These are phyloP conservation scores for Chalciporus sp. DNA, from an alignment of 1,284 basidiomycete species.

Conservation along the genomic window DNA sequence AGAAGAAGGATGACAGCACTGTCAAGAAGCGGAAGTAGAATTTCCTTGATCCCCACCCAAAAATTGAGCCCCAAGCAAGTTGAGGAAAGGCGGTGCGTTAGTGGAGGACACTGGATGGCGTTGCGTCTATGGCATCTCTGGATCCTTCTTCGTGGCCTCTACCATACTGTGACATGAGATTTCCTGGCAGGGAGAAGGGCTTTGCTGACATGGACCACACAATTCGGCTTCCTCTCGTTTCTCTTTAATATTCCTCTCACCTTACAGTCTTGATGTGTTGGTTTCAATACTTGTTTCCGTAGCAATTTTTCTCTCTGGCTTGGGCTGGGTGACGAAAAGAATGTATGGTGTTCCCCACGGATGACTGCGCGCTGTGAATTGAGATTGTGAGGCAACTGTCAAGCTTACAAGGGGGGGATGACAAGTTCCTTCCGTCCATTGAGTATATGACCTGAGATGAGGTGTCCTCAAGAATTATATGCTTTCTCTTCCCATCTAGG, in stretches of 20 bases:
- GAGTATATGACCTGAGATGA: neutral
- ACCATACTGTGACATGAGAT: conserved; percentile 12
- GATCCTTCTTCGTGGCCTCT: neutral
- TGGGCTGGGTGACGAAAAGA: conserved; percentile 7
- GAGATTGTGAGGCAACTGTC: neutral
- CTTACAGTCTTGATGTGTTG: conserved; percentile 7
- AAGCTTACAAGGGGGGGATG: neutral
- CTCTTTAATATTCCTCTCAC: conserved; percentile 5
- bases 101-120: conserved; percentile 18
- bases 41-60: neutral
- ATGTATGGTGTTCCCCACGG: conserved; percentile 27
- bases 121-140: neutral
- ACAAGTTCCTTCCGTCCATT: neutral
- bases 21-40: conserved; percentile 38
- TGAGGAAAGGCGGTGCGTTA: conserved; percentile 1
- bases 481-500: too few species aligned
- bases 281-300: conserved; percentile 24
- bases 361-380: neutral
- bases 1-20: conserved; percentile 52
- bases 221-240: conserved; percentile 4
- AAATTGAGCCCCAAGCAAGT: conserved; percentile 13
- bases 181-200: conserved; percentile 8
- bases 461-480: neutral
- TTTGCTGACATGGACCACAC: conserved; percentile 5
- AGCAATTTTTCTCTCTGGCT: conserved; percentile 9